Evolutionary conservation across 1,139 yeast species (phyloP), one percentile per base, ranked within the genome.

Genomic region (Saccharomyces hybrid): DNA sequence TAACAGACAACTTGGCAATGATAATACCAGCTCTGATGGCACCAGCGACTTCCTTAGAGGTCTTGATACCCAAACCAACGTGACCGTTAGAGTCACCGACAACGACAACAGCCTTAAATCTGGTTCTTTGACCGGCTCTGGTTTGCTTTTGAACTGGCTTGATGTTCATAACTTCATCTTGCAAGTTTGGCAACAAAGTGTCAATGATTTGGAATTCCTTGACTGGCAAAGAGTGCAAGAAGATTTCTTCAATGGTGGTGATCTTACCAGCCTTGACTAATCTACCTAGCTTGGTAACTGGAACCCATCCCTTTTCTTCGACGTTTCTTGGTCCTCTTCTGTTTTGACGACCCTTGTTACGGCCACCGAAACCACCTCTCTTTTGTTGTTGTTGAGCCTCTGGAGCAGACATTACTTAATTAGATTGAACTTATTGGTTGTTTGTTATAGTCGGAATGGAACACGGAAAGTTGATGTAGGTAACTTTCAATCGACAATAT

Each of bases 121-220:
- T 90, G 81, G 99, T 93, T 86, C 99, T 93, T 86, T 93, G 99
- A 90, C 99, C 99, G 73, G 99, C 99, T 82, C 96, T 86, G 84
- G 99, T 93, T 83, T 93, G 99, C 86, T 93, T 93, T 83, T 93
- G 99, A 71, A 93, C 99, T 69, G 99, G 96, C 84, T 95, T 87
- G 82, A 93, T 93, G 89, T 90, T 90, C 99, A 93, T 93, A 75
- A 95, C 98, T 81, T 93, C 96, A 77, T 93, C 99, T 81, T 87
- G 86, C 76, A 93, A 86, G 74, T 82, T 86, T 75, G 99, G 99
- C 75, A 93, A 84, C 79, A 93, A 84, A 75, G 84, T 86, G 82
- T 93, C 99, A 73, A 93, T 87, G 84, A 93, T 88, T 83, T 93
- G 98, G 88, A 78, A 90, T 83, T 93, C 99, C 91, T 95, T 93